Evolutionary conservation across 2,329 filamentous ascomycete genomes (phyloP).

Genomic region (Graphium sp.): DNA sequence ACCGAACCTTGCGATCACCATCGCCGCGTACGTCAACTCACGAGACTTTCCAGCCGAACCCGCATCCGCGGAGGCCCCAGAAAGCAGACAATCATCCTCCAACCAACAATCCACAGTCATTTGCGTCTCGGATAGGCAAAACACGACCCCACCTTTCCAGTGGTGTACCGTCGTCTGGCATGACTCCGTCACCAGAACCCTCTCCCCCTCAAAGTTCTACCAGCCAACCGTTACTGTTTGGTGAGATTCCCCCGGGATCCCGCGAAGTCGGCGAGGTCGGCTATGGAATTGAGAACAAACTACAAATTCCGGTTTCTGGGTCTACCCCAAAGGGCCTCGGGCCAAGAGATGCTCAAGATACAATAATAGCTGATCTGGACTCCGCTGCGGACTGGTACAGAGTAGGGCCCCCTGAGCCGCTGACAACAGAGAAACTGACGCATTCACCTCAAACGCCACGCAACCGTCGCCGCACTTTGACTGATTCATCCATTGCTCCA

Average conservation of each 20-base stretch:
- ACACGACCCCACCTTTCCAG: conserved; percentile 19
- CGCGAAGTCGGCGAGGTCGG: conserved; percentile 33
- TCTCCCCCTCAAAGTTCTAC: background rate
- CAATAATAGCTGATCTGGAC: too few relatives aligned
- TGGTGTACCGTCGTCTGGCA: conserved; percentile 8
- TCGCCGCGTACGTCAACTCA: conserved; percentile 1
- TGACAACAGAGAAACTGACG: too few relatives aligned
- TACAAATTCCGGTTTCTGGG: too few relatives aligned
- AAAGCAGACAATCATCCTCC: too few relatives aligned
- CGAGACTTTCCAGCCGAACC: conserved; percentile 5
- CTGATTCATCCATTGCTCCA: too few relatives aligned
- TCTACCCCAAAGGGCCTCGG: too few relatives aligned
- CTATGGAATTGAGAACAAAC: conserved; percentile 39
- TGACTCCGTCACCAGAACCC: conserved; percentile 1
- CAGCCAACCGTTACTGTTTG: conserved; percentile 41
- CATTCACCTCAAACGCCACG: too few relatives aligned
- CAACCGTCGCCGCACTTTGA: too few relatives aligned
- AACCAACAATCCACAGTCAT: conserved; percentile 39
- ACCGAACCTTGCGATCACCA: conserved; percentile 2
- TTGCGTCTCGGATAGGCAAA: conserved; percentile 41
- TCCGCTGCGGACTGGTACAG: too few relatives aligned
- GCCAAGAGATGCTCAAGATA: too few relatives aligned
- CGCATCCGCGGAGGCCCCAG: too few relatives aligned
- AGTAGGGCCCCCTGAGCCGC: too few relatives aligned
- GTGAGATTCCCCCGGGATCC: conserved; percentile 51